Conservation (phyloP, 176 grass and related monocot genomes). For the Raddia guianensis region DNA sequence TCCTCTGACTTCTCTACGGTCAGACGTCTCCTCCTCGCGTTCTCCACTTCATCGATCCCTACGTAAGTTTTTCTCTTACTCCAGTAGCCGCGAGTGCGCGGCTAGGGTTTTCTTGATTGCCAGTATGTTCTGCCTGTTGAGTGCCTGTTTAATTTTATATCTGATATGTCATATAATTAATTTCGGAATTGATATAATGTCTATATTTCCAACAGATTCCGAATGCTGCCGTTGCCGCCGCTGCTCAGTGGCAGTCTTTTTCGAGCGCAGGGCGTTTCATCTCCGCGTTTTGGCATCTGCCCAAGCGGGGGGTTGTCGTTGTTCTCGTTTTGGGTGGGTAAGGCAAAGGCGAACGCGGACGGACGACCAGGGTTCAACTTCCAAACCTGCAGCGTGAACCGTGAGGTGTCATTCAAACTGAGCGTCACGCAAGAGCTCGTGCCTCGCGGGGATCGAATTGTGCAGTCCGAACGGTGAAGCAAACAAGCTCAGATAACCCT, state of each 20-base stretch:
- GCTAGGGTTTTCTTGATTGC: too few species aligned
- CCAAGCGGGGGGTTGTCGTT: background rate
- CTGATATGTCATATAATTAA: too few species aligned
- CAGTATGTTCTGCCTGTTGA: too few species aligned
- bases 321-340: background rate
- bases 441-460: conserved; percentile 19
- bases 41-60: too few species aligned
- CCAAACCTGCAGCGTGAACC: background rate
- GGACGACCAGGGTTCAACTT: background rate
- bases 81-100: too few species aligned
- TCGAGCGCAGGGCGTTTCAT: background rate
- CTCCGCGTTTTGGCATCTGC: background rate
- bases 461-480: background rate
- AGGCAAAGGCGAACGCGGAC: background rate
- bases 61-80: too few species aligned
- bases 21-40: too few species aligned
- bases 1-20: too few species aligned
- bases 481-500: background rate
- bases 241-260: background rate
- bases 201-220: too few species aligned
- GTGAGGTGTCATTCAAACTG: background rate
- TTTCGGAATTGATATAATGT: too few species aligned
- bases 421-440: background rate
- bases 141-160: too few species aligned
- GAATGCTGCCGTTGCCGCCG: too few species aligned